phyloP scores from a whole-genome alignment of 257 asterid genomes.

The Solanum chaucha region DNA sequence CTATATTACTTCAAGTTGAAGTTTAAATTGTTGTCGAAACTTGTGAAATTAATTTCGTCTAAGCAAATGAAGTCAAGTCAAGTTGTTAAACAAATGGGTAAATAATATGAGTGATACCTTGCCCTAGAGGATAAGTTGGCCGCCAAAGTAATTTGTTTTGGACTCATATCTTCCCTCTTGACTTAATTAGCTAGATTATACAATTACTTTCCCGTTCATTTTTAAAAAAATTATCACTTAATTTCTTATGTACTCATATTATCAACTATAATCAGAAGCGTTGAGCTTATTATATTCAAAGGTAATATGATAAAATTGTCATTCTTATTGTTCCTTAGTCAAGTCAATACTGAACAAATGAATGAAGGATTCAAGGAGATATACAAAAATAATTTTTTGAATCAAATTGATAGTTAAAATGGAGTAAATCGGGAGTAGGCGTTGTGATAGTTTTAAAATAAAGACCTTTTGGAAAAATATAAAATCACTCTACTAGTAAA shows the following conservation, averaged over 20 bases:
- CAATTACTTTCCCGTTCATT: background rate
- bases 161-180: background rate
- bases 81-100: background rate
- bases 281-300: too few relatives aligned
- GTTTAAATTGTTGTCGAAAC: background rate
- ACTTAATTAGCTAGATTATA: background rate
- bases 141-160: background rate
- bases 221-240: too few relatives aligned
- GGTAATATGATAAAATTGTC: too few relatives aligned
- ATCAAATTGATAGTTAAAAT: background rate
- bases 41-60: background rate
- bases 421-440: accelerated
- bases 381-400: background rate
- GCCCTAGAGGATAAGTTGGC: background rate
- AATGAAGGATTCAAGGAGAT: background rate
- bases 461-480: too few relatives aligned
- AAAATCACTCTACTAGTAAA: background rate
- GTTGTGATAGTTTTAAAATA: background rate
- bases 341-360: too few relatives aligned
- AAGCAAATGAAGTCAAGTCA: background rate
- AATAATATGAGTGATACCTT: background rate
- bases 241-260: too few relatives aligned
- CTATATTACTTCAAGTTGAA: background rate
- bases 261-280: too few relatives aligned
- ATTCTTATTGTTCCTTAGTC: too few relatives aligned